Evolutionary conservation across 495 filamentous ascomycete genomes (phyloP).

Genomic region (Neurospora pannonica): DNA sequence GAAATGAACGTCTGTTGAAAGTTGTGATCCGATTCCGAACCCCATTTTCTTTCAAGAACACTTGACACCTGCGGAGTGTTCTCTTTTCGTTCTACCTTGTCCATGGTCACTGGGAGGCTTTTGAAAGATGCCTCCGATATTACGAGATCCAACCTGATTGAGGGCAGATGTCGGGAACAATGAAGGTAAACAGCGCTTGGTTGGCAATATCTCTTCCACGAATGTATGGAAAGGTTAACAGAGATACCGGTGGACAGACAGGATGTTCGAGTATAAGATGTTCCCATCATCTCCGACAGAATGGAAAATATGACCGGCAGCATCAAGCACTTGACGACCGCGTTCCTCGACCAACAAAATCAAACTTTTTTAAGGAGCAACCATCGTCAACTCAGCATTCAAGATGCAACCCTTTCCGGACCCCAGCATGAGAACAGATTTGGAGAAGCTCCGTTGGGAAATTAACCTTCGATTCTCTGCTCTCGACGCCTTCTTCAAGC

Average conservation of each 20-base stretch:
- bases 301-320: background rate
- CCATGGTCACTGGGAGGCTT: background rate
- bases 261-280: background rate
- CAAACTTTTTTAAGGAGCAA: too few species aligned
- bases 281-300: fast-evolving
- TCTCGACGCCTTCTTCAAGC: too few species aligned
- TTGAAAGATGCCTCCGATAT: background rate
- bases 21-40: background rate
- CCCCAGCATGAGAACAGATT: too few species aligned
- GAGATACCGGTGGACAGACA: fast-evolving
- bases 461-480: too few species aligned
- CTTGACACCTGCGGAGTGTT: background rate
- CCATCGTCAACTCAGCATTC: too few species aligned
- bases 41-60: background rate
- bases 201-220: background rate
- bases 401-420: too few species aligned
- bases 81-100: background rate
- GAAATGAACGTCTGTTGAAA: background rate
- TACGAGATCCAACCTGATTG: background rate
- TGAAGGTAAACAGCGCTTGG: background rate
- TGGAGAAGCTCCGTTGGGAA: too few species aligned
- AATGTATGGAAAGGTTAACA: too few species aligned
- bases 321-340: background rate
- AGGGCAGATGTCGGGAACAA: background rate
- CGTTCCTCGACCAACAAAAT: background rate